Conservation (phyloP, 2,329 filamentous ascomycete genomes). For the Stromatinia cepivora region DNA sequence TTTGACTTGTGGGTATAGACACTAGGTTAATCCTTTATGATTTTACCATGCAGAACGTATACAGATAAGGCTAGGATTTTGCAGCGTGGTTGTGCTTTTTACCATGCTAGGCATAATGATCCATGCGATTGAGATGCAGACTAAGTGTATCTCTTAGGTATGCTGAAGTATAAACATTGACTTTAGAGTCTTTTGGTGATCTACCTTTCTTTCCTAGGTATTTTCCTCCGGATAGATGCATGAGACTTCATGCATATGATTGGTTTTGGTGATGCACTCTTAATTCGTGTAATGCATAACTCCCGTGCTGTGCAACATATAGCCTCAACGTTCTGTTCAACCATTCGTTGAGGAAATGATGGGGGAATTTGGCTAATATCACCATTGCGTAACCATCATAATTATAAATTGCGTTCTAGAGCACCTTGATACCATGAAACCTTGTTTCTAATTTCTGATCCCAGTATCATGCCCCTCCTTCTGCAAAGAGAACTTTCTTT, state of each 20-base stretch:
- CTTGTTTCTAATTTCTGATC: background rate
- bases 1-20: too few species aligned
- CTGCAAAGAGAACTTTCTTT: background rate
- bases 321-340: background rate
- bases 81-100: background rate
- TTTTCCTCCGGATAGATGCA: background rate
- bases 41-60: background rate
- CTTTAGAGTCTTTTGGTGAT: background rate
- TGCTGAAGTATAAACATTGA: background rate
- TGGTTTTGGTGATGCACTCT: background rate
- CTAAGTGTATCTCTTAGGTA: background rate
- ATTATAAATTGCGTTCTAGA: background rate
- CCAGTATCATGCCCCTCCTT: background rate
- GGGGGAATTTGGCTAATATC: background rate
- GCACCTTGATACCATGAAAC: background rate
- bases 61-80: background rate
- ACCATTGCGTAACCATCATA: background rate
- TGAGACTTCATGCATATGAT: constrained; percentile 9
- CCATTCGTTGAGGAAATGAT: background rate
- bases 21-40: background rate
- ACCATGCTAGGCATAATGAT: background rate
- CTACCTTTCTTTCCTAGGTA: background rate
- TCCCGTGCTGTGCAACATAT: background rate
- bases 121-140: background rate
- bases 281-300: background rate